A percentile compares a stretch with the other conserved stretches of the same genome.
These are phyloP conservation scores for Epichloe sylvatica DNA, from an alignment of 2,329 filamentous ascomycete species.

Conservation along the genomic window DNA sequence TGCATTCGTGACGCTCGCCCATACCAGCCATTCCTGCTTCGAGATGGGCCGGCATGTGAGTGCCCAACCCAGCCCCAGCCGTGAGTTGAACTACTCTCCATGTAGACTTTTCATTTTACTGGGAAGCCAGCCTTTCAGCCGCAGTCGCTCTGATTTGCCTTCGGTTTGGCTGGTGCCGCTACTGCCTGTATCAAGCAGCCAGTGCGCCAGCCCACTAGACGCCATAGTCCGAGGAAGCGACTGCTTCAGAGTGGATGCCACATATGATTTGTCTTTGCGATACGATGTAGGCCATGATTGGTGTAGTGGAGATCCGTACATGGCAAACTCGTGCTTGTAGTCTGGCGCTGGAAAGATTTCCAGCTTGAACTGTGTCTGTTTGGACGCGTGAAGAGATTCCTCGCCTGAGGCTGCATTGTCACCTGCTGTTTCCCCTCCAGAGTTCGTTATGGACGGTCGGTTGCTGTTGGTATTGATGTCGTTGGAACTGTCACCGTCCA, in stretches of 20 bases:
- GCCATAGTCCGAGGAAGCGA: slow-evolving; percentile 26
- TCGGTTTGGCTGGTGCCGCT: not conserved
- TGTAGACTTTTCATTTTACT: slow-evolving; percentile 10
- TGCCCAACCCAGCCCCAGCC: not conserved
- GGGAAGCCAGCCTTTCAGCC: slow-evolving; percentile 12
- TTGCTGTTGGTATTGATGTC: slow-evolving; percentile 3
- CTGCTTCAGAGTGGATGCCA: slow-evolving; percentile 23
- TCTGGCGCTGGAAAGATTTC: slow-evolving; percentile 24
- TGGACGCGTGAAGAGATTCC: not conserved
- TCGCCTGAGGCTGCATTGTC: not conserved
- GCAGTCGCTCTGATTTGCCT: slow-evolving; percentile 7
- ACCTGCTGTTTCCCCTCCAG: not conserved
- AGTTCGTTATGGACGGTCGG: slow-evolving; percentile 1
- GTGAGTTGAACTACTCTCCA: not conserved
- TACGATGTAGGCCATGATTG: slow-evolving; percentile 27
- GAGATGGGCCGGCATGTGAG: not conserved
- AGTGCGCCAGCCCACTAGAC: slow-evolving; percentile 28
- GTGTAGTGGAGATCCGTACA: slow-evolving; percentile 23
- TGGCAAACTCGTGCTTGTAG: slow-evolving; percentile 26
- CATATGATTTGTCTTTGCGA: slow-evolving; percentile 20
- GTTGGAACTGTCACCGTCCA: slow-evolving; percentile 8
- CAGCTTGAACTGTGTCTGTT: slow-evolving; percentile 26
- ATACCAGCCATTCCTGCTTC: not conserved
- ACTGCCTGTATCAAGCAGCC: slow-evolving; percentile 19
- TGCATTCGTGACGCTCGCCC: not conserved